These are phyloP conservation scores for Diddensiella santjacobensis DNA, from an alignment of 805 yeast genomes.

Conservation along the genomic window DNA sequence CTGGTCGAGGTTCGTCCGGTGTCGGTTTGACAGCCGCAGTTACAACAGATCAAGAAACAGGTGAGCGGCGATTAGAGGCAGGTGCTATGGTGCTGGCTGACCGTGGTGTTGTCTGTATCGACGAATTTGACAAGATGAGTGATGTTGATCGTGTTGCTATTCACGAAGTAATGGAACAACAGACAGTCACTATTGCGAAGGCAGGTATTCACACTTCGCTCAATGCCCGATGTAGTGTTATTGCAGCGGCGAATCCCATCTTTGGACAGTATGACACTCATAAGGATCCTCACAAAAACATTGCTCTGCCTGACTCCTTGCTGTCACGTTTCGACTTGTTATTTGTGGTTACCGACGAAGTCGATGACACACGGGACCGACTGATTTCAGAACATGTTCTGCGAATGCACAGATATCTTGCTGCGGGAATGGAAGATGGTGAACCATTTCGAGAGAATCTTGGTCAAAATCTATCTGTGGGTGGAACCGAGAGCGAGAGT, in stretches of 20 bases:
- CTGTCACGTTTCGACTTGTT: conserved; percentile 94
- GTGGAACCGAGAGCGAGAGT: conserved; percentile 54
- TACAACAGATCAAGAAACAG: conserved; percentile 92
- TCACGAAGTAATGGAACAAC: conserved; percentile 99
- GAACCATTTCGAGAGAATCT: conserved; percentile 83
- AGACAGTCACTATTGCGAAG: conserved; percentile 94
- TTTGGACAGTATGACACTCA: conserved; percentile 95
- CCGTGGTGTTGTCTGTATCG: conserved; percentile 95
- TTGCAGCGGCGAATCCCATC: conserved; percentile 97
- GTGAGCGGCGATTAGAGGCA: conserved; percentile 93
- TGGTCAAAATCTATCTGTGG: conserved; percentile 73
- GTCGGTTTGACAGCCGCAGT: conserved; percentile 99
- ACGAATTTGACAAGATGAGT: conserved; percentile 97
- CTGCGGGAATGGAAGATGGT: conserved; percentile 87
- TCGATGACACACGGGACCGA: conserved; percentile 78
- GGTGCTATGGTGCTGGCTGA: conserved; percentile 99
- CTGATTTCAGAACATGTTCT: conserved; percentile 90
- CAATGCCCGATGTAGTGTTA: conserved; percentile 93
- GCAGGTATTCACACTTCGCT: conserved; percentile 97
- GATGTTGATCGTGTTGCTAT: conserved; percentile 96
- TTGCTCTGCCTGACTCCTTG: conserved; percentile 93
- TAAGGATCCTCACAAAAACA: conserved; percentile 93
- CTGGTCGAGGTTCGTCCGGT: conserved; percentile 99
- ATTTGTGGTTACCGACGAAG: conserved; percentile 94
- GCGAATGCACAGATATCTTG: conserved; percentile 85